A percentile compares a stretch with the other conserved stretches of the same genome.
Evolutionary conservation across 805 yeast species (phyloP).

Genomic region (Suhomyces tanzawaensis): DNA sequence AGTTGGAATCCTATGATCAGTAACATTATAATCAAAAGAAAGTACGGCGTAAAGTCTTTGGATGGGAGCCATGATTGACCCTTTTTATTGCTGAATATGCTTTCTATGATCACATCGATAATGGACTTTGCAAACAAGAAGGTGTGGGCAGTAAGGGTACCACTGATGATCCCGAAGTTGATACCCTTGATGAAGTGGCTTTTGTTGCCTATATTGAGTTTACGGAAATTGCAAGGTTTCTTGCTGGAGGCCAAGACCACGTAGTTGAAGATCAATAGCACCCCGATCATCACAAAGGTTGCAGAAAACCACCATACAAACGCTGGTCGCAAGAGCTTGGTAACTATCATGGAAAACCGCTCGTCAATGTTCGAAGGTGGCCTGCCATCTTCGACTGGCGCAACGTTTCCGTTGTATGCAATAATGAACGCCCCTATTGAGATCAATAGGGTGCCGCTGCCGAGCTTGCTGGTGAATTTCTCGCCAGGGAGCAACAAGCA

Average conservation of each 20-base stretch:
- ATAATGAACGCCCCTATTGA: constrained; percentile 73
- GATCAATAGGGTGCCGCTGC: constrained; percentile 65
- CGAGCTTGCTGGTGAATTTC: constrained; percentile 54
- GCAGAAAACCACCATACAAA: constrained; percentile 59
- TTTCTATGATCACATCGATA: constrained; percentile 60
- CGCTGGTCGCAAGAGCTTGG: constrained; percentile 32
- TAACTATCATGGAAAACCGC: constrained; percentile 41
- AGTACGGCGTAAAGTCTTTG: constrained; percentile 29
- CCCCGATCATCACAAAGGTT: constrained; percentile 27
- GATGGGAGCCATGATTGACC: constrained; percentile 13
- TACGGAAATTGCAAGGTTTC: background rate
- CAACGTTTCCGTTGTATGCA: constrained; percentile 70
- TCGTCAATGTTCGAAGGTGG: constrained; percentile 24
- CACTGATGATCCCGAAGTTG: constrained; percentile 65
- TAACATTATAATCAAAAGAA: constrained; percentile 53
- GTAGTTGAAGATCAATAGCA: constrained; percentile 23
- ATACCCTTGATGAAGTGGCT: constrained; percentile 50
- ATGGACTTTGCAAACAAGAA: constrained; percentile 81
- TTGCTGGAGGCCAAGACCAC: constrained; percentile 4
- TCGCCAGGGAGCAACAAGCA: constrained; percentile 69
- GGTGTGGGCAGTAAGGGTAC: constrained; percentile 82
- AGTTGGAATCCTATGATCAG: constrained; percentile 69
- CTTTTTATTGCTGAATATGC: constrained; percentile 35
- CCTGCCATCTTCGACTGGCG: constrained; percentile 18
- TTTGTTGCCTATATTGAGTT: constrained; percentile 14